phyloP scores from a whole-genome alignment of 2,329 filamentous ascomycete genomes.

The Tolypocladium guangdongense region DNA sequence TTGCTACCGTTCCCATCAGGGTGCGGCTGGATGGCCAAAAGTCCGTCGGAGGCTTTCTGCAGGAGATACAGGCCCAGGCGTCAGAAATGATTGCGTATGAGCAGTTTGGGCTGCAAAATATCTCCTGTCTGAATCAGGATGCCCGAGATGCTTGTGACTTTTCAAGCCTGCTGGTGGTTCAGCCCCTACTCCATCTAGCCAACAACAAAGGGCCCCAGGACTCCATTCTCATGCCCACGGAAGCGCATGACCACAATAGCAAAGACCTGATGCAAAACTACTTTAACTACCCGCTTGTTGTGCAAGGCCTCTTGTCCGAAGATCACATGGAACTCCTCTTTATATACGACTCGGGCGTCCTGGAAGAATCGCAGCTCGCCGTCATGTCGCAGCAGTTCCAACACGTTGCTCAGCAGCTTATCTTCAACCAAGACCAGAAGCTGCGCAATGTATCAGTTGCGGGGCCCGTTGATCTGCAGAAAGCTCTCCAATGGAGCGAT shows the following conservation, averaged over 20 bases:
- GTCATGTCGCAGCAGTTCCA: too few relatives aligned
- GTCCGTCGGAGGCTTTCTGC: constrained; percentile 4
- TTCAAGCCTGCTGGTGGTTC: background rate
- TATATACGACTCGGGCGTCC: too few relatives aligned
- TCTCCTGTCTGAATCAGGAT: background rate
- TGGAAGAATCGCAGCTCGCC: too few relatives aligned
- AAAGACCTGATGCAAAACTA: background rate
- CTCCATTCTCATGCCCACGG: constrained; percentile 1
- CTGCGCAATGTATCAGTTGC: too few relatives aligned
- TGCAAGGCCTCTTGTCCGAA: too few relatives aligned
- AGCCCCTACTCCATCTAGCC: background rate
- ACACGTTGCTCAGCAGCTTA: too few relatives aligned
- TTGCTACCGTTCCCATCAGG: constrained; percentile 9
- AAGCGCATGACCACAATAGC: too few relatives aligned
- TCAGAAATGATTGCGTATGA: constrained; percentile 8
- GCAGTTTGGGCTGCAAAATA: constrained; percentile 8
- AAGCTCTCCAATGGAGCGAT: too few relatives aligned
- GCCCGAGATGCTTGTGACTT: constrained; percentile 1
- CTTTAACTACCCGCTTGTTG: too few relatives aligned
- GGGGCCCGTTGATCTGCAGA: too few relatives aligned
- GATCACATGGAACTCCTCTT: too few relatives aligned
- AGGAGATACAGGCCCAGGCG: constrained; percentile 7
- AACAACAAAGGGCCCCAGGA: constrained; percentile 3
- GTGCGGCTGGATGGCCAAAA: constrained; percentile 1
- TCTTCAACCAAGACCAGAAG: too few relatives aligned